phyloP scores from a whole-genome alignment of 2,329 filamentous ascomycete species.

The Onygenales sp. region DNA sequence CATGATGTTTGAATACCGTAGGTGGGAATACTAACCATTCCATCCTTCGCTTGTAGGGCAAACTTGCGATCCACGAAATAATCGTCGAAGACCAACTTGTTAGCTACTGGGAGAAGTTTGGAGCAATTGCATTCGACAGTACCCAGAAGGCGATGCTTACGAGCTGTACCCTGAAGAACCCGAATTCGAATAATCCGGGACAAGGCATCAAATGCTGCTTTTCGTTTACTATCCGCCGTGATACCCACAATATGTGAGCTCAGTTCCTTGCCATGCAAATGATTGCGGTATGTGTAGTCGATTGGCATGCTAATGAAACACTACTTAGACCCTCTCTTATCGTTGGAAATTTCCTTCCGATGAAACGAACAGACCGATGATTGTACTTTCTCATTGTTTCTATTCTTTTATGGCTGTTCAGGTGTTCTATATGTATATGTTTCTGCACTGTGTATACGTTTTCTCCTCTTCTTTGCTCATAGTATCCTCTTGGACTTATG shows the following conservation, averaged over 20 bases:
- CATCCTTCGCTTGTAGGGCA: constrained; percentile 52
- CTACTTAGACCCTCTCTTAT: constrained; percentile 72
- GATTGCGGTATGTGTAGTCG: background rate
- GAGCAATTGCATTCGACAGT: constrained; percentile 90
- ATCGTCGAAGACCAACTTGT: constrained; percentile 91
- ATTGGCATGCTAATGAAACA: constrained; percentile 22
- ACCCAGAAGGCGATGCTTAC: constrained; percentile 92
- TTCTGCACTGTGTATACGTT: constrained; percentile 1
- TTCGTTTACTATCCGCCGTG: constrained; percentile 89
- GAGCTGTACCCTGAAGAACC: constrained; percentile 82
- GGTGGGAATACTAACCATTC: constrained; percentile 4
- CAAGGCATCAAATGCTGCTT: constrained; percentile 87
- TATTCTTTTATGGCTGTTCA: background rate
- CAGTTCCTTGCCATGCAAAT: background rate
- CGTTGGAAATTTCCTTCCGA: constrained; percentile 91
- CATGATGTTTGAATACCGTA: background rate
- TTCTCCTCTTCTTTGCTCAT: constrained; percentile 1
- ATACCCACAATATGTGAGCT: constrained; percentile 89
- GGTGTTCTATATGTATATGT: constrained; percentile 3
- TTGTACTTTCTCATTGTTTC: background rate
- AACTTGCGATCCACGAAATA: constrained; percentile 90
- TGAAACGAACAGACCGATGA: constrained; percentile 50
- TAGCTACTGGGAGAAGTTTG: constrained; percentile 98
- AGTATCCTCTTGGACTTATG: background rate
- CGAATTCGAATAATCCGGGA: constrained; percentile 57